Evolutionary conservation across 1,139 yeast genomes (phyloP).

Genomic region (Candida sanyaensis): DNA sequence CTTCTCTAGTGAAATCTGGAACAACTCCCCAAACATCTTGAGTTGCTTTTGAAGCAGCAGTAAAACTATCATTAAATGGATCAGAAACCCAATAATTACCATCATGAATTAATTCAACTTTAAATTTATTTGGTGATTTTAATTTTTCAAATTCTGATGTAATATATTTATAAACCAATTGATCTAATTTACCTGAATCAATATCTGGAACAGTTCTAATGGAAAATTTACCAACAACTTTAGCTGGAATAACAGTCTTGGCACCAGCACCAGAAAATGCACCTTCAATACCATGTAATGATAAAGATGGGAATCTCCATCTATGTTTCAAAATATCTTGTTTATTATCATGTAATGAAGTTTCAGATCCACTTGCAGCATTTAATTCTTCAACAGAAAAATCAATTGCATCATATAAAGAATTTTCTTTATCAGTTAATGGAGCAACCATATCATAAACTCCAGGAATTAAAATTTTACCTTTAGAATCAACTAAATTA

Average conservation of each 20-base stretch:
- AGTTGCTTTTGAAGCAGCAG: conserved; percentile 94
- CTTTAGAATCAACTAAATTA: conserved; percentile 74
- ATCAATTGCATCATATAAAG: conserved; percentile 81
- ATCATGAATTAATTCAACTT: conserved; percentile 81
- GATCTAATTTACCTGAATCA: conserved; percentile 74
- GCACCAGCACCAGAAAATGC: conserved; percentile 96
- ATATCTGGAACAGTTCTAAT: conserved; percentile 97
- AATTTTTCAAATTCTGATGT: conserved; percentile 64
- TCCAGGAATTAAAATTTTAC: conserved; percentile 86
- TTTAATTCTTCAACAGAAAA: conserved; percentile 83
- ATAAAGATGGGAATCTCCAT: conserved; percentile 97
- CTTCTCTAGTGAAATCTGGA: conserved; percentile 97
- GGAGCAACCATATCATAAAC: conserved; percentile 94
- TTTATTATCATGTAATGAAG: conserved; percentile 75
- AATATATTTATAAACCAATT: conserved; percentile 73
- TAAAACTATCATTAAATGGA: conserved; percentile 89
- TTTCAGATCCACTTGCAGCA: conserved; percentile 84
- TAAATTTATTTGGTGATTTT: conserved; percentile 72
- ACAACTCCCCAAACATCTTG: conserved; percentile 91
- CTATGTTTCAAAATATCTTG: conserved; percentile 92
- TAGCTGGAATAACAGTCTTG: conserved; percentile 96
- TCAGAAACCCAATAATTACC: conserved; percentile 97
- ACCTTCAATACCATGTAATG: conserved; percentile 96
- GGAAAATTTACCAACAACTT: conserved; percentile 91
- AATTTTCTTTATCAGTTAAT: conserved; percentile 75